These are phyloP conservation scores for Oryza glumipatula DNA, from an alignment of 176 grass and related monocot genomes.

Conservation along the genomic window DNA sequence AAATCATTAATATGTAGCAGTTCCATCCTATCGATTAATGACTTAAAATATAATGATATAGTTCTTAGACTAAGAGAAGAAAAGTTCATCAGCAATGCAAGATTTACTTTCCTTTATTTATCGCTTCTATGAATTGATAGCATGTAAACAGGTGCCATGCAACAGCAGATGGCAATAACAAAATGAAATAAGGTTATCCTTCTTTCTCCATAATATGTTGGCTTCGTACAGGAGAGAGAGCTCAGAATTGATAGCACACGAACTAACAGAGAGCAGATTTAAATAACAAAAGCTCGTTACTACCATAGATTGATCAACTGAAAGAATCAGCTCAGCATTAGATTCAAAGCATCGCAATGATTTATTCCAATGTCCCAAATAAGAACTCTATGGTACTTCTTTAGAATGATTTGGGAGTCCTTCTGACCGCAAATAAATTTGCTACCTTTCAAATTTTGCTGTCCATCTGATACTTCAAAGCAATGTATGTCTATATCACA, in stretches of 20 bases:
- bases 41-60: background rate
- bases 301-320: slow-evolving; percentile 9
- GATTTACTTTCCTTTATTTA: background rate
- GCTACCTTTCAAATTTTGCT: background rate
- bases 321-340: slow-evolving; percentile 6
- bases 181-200: slow-evolving; percentile 23
- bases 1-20: background rate
- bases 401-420: background rate
- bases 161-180: background rate
- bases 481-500: background rate
- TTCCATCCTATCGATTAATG: background rate
- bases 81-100: slow-evolving; percentile 12
- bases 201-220: slow-evolving; percentile 9
- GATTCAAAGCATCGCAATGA: slow-evolving; percentile 9
- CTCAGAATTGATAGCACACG: background rate
- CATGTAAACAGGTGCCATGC: background rate
- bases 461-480: background rate
- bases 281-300: background rate
- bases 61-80: background rate
- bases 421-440: slow-evolving; percentile 6
- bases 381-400: background rate
- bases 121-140: slow-evolving; percentile 11
- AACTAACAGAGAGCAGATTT: slow-evolving; percentile 5
- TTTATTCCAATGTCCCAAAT: slow-evolving; percentile 19
- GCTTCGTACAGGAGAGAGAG: background rate